Conservation (phyloP, 306 rosid genomes). For the Quercus robur region DNA sequence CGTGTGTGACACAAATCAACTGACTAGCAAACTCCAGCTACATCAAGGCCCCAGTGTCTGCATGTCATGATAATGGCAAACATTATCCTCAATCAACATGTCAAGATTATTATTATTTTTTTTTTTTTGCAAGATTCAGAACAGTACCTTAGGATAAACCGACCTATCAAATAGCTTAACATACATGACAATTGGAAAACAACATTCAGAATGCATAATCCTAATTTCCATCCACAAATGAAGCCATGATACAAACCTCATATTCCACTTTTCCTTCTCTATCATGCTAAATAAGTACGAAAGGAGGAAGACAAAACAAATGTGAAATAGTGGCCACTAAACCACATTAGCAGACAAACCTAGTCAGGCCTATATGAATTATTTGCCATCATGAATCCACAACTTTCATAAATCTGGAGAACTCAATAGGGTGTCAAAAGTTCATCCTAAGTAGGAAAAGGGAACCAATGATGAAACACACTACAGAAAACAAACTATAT, state of each 20-base stretch:
- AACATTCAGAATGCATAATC: not conserved
- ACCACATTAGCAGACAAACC: not conserved
- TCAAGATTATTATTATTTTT: not conserved
- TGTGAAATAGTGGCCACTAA: not conserved
- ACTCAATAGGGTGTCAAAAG: not conserved
- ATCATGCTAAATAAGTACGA: not conserved
- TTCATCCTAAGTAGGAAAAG: not conserved
- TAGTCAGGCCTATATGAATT: not conserved
- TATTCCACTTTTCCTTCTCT: not conserved
- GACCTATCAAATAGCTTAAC: not conserved
- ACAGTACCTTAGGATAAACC: too few species aligned
- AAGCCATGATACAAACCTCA: not conserved
- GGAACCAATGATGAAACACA: not conserved
- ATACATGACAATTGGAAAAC: not conserved
- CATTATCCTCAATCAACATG: not conserved
- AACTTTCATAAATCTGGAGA: not conserved
- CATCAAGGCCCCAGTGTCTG: not conserved
- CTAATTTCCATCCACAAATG: not conserved
- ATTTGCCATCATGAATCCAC: not conserved
- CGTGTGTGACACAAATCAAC: not conserved
- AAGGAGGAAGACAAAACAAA: not conserved
- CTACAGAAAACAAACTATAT: not conserved
- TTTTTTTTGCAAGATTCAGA: not conserved
- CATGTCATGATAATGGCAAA: not conserved
- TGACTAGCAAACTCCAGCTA: not conserved